These are phyloP conservation scores for Vaccinium macrocarpon DNA, from an alignment of 148 eudicot species.

Conservation along the genomic window DNA sequence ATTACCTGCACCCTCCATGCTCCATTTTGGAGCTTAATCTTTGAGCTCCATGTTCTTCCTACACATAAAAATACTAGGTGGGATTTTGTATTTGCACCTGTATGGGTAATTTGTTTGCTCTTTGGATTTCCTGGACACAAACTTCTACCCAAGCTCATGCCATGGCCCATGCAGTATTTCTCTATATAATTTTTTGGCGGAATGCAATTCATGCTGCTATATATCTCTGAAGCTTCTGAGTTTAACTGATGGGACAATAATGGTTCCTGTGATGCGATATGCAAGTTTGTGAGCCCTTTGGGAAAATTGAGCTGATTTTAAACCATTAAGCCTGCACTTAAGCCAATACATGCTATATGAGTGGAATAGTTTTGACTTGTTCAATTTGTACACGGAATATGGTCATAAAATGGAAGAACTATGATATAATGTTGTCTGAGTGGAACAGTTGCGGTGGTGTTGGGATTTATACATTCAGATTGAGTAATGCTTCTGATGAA, in stretches of 20 bases:
- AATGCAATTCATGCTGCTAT: not conserved
- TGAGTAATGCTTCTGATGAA: not conserved
- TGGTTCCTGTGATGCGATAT: not conserved
- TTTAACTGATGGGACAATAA: not conserved
- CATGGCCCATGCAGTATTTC: not conserved
- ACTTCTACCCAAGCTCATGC: not conserved
- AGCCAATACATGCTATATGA: not conserved
- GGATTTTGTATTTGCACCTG: not conserved
- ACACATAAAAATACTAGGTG: not conserved
- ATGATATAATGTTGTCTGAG: not conserved
- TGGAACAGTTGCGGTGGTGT: not conserved
- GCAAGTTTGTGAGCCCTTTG: not conserved
- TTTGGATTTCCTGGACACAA: not conserved
- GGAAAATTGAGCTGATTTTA: not conserved
- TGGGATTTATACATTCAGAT: not conserved
- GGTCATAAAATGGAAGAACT: not conserved
- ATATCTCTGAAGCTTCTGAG: not conserved
- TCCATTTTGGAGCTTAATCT: not conserved
- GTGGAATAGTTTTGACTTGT: not conserved
- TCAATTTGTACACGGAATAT: not conserved
- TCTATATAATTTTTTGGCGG: not conserved
- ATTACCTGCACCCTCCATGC: not conserved
- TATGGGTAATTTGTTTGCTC: not conserved
- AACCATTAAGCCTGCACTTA: not conserved
- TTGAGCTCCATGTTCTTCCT: not conserved